Evolutionary conservation across 805 yeast genomes (phyloP).

Genomic region (Wickerhamomyces kurtzmanii): DNA sequence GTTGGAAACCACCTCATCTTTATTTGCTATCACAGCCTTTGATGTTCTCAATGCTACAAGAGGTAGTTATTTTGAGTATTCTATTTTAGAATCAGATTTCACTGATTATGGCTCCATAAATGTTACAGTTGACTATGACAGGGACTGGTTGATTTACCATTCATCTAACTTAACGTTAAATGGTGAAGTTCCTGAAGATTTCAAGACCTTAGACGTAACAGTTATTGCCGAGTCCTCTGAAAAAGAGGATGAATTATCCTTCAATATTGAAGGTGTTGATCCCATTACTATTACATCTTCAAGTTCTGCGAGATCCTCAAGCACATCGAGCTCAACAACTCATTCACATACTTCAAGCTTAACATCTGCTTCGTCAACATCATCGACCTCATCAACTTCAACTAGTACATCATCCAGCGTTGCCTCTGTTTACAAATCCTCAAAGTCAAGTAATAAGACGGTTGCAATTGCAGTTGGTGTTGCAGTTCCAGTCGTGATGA

Average conservation of each 20-base stretch:
- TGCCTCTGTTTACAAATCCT: conserved; percentile 10
- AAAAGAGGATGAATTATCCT: conserved; percentile 27
- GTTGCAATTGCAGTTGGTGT: conserved; percentile 90
- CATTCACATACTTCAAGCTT: conserved; percentile 15
- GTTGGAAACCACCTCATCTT: conserved; percentile 38
- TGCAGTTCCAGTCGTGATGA: conserved; percentile 57
- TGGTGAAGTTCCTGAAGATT: conserved; percentile 55
- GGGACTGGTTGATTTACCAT: conserved; percentile 61
- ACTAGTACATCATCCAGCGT: conserved; percentile 19
- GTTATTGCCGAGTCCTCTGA: conserved; percentile 29
- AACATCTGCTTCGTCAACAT: conserved; percentile 16
- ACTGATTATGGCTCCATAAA: conserved; percentile 41
- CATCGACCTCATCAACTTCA: conserved; percentile 20
- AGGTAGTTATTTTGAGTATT: conserved; percentile 49
- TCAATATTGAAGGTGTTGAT: conserved; percentile 45
- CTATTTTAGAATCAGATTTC: conserved; percentile 44
- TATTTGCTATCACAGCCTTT: conserved; percentile 45
- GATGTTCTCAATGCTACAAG: conserved; percentile 60
- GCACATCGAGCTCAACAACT: conserved; percentile 17
- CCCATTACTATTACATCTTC: conserved; percentile 17
- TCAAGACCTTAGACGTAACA: conserved; percentile 27
- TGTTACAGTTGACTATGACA: conserved; percentile 30
- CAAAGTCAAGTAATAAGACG: conserved; percentile 30
- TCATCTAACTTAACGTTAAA: conserved; percentile 49
- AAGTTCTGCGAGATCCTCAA: conserved; percentile 12